These are phyloP conservation scores for Talaromyces rugulosus DNA, from an alignment of 2,329 filamentous ascomycete genomes.

Conservation along the genomic window DNA sequence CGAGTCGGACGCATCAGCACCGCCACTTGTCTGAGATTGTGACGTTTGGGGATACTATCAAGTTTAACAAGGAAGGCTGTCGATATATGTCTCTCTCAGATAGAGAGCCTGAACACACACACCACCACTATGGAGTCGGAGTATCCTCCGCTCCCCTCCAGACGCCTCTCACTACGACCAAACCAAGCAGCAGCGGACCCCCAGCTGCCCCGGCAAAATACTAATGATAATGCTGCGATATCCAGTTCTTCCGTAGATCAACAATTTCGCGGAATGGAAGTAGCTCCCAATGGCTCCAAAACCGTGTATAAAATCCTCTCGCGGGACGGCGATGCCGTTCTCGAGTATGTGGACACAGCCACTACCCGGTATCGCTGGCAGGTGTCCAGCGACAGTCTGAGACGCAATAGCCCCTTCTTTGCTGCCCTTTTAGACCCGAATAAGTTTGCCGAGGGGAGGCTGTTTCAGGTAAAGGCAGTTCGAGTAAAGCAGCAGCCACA, in stretches of 20 bases:
- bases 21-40: not conserved
- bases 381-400: slow-evolving; percentile 30
- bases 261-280: slow-evolving; percentile 2
- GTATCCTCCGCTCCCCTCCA: slow-evolving; percentile 20
- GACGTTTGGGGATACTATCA: not conserved
- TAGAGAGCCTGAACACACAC: not conserved
- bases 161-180: not conserved
- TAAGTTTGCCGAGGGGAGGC: slow-evolving; percentile 39
- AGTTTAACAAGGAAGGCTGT: not conserved
- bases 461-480: slow-evolving; percentile 24
- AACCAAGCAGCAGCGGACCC: not conserved
- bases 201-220: not conserved
- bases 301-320: slow-evolving; percentile 20
- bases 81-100: not conserved
- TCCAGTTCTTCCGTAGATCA: not conserved
- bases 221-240: not conserved
- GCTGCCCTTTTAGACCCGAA: slow-evolving; percentile 35
- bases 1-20: slow-evolving; percentile 2
- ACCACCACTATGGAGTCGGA: slow-evolving; percentile 20
- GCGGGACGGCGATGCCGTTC: slow-evolving; percentile 30
- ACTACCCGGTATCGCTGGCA: slow-evolving; percentile 25
- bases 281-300: slow-evolving; percentile 6
- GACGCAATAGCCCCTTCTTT: slow-evolving; percentile 36
- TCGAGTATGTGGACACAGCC: slow-evolving; percentile 26
- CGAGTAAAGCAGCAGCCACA: slow-evolving; percentile 7